These are phyloP conservation scores for Chenopodium berlandieri DNA, from an alignment of 148 eudicot species.

Conservation along the genomic window DNA sequence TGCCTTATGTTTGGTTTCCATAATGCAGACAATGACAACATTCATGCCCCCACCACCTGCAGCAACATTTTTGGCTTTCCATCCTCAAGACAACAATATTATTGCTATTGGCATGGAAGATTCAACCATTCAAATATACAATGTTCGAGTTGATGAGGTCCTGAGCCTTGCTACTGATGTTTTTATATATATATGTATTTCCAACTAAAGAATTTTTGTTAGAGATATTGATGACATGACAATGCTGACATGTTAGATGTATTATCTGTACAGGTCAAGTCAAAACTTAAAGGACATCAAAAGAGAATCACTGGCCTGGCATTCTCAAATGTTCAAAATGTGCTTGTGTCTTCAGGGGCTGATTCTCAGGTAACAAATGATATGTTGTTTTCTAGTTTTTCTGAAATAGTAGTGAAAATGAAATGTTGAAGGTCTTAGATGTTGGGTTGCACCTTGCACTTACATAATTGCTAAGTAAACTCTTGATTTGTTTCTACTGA, in stretches of 20 bases:
- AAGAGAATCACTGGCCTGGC: slow-evolving; percentile 82
- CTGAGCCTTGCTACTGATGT: not conserved
- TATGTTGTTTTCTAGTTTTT: not conserved
- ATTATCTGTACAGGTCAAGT: slow-evolving; percentile 48
- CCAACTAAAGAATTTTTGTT: not conserved
- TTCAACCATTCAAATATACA: slow-evolving; percentile 78
- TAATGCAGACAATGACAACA: slow-evolving; percentile 79
- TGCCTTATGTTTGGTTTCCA: slow-evolving; percentile 13
- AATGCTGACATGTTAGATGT: not conserved
- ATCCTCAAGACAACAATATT: slow-evolving; percentile 87
- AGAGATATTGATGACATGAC: not conserved
- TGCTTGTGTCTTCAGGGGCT: slow-evolving; percentile 83
- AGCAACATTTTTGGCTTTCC: slow-evolving; percentile 84
- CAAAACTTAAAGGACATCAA: slow-evolving; percentile 75
- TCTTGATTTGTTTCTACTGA: not conserved
- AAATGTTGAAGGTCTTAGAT: not conserved
- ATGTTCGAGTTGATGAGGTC: slow-evolving; percentile 86
- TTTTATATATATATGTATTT: not conserved
- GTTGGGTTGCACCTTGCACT: not conserved
- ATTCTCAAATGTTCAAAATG: slow-evolving; percentile 61
- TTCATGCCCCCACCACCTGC: slow-evolving; percentile 94
- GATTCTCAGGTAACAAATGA: slow-evolving; percentile 65
- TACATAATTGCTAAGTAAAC: not conserved
- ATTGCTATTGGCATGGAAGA: slow-evolving; percentile 95
- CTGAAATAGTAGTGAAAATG: not conserved